phyloP scores from a whole-genome alignment of 371 early-diverging fungal species.

The Lichtheimia ramosa region DNA sequence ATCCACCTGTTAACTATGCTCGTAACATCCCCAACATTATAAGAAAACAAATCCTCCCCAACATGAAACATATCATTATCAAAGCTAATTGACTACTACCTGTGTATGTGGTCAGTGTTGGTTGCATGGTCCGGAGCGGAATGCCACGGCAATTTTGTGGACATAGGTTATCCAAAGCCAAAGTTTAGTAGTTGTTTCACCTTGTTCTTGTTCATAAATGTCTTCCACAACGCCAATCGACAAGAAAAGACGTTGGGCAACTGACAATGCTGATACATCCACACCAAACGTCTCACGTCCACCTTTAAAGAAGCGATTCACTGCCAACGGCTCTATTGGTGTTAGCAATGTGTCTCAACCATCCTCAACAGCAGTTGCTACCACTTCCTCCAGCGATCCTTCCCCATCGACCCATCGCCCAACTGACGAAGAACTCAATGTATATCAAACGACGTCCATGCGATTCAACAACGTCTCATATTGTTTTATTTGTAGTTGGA shows the following conservation, averaged over 20 bases:
- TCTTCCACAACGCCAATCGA: constrained; percentile 7
- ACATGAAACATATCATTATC: too few relatives aligned
- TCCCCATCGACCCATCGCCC: not conserved
- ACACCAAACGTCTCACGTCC: constrained; percentile 12
- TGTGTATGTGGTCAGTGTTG: too few relatives aligned
- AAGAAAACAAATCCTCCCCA: too few relatives aligned
- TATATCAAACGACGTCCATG: not conserved
- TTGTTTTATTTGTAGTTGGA: too few relatives aligned
- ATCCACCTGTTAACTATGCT: too few relatives aligned
- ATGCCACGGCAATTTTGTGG: too few relatives aligned
- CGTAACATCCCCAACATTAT: too few relatives aligned
- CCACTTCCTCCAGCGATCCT: not conserved
- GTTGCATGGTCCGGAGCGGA: too few relatives aligned
- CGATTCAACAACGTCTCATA: not conserved
- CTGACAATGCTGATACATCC: constrained; percentile 7
- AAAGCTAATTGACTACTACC: too few relatives aligned
- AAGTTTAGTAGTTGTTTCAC: not conserved
- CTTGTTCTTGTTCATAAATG: constrained; percentile 7
- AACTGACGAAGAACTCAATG: constrained; percentile 4
- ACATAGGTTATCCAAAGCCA: too few relatives aligned
- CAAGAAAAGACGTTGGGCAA: constrained; percentile 16
- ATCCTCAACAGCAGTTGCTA: not conserved
- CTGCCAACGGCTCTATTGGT: constrained; percentile 11
- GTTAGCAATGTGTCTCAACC: not conserved
- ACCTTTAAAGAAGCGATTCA: constrained; percentile 28